A percentile compares a stretch with the other conserved stretches of the same genome.
These are phyloP conservation scores for Moricandia moricandioides DNA, from an alignment of 345 rosid species.

Conservation along the genomic window DNA sequence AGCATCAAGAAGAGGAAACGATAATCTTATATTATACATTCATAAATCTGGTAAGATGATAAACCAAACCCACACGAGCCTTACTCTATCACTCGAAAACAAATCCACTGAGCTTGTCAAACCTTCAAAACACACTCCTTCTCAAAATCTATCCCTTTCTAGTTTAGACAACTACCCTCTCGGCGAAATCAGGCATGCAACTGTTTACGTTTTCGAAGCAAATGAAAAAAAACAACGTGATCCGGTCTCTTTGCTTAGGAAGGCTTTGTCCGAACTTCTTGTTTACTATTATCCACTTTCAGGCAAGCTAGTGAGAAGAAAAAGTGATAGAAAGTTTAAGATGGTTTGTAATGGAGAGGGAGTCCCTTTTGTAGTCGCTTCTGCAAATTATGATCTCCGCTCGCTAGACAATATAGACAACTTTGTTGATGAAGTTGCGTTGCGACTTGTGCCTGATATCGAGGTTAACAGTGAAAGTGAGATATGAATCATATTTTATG, in stretches of 20 bases:
- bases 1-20: background rate
- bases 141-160: constrained; percentile 37
- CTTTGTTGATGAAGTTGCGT: background rate
- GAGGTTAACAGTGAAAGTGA: background rate
- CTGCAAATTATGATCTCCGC: background rate
- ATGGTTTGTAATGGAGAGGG: constrained; percentile 20
- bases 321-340: constrained; percentile 32
- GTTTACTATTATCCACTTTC: constrained; percentile 50
- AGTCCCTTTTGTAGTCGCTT: background rate
- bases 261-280: constrained; percentile 48
- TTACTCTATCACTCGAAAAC: constrained; percentile 6
- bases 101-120: constrained; percentile 23
- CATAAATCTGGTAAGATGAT: background rate
- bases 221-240: background rate
- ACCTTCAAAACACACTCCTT: constrained; percentile 44
- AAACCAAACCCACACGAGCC: background rate
- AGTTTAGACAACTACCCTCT: constrained; percentile 38
- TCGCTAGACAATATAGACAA: background rate
- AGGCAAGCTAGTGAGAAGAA: constrained; percentile 42
- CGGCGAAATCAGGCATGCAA: constrained; percentile 32
- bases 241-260: constrained; percentile 26
- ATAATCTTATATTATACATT: background rate
- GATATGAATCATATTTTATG: background rate
- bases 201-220: constrained; percentile 41
- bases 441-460: background rate